phyloP scores from a whole-genome alignment of 495 filamentous ascomycete species.

The Bacidia rubella region DNA sequence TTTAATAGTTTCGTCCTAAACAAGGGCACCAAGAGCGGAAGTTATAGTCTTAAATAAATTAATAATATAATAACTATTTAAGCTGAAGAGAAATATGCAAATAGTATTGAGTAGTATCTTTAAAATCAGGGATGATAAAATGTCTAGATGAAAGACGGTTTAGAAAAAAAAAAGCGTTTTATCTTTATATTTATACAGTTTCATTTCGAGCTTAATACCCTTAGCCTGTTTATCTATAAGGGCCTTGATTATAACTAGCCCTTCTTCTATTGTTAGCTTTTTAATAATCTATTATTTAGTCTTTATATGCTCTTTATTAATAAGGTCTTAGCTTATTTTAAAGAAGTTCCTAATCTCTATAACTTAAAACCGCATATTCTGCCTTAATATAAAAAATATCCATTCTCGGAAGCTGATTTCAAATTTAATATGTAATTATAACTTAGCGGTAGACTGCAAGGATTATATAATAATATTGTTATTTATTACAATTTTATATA shows the following conservation, averaged over 20 bases:
- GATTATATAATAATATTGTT: background rate
- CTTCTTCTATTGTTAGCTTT: conserved; percentile 13
- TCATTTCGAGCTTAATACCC: conserved; percentile 15
- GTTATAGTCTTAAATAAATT: conserved; percentile 25
- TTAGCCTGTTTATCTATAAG: conserved; percentile 18
- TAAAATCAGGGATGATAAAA: conserved; percentile 39
- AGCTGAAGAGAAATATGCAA: conserved; percentile 42
- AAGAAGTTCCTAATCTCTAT: conserved; percentile 14
- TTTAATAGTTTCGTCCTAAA: background rate
- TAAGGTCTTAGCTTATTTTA: conserved; percentile 10
- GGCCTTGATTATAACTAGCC: conserved; percentile 14
- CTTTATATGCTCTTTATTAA: conserved; percentile 3
- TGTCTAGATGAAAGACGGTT: conserved; percentile 36
- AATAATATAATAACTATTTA: conserved; percentile 31
- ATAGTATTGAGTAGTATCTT: conserved; percentile 43
- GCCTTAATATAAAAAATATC: conserved; percentile 25
- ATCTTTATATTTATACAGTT: conserved; percentile 21
- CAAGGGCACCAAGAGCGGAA: conserved; percentile 7
- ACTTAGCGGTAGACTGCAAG: conserved; percentile 2
- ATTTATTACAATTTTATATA: conserved; percentile 2
- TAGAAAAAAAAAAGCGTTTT: conserved; percentile 38
- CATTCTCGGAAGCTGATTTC: conserved; percentile 21
- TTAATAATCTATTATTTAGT: conserved; percentile 14
- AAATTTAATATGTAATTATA: conserved; percentile 14
- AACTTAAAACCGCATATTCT: conserved; percentile 15